Conservation (phyloP, 495 filamentous ascomycete genomes). For the Trichoderma parareesei region DNA sequence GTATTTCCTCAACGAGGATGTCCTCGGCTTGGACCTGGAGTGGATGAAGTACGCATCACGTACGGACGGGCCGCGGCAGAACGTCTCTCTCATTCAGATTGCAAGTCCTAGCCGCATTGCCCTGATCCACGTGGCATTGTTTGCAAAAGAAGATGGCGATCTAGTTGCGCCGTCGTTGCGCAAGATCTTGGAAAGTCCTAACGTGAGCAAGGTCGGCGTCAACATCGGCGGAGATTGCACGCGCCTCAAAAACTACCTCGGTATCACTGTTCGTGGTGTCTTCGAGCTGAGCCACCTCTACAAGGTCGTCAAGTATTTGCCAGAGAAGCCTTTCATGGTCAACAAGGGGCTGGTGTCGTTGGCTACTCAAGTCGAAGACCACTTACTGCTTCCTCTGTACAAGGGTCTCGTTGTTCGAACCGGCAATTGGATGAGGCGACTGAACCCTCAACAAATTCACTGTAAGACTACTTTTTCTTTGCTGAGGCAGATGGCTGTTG, state of each 20-base stretch:
- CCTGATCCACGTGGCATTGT: slow-evolving; percentile 70
- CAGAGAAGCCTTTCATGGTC: slow-evolving; percentile 40
- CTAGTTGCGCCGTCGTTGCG: slow-evolving; percentile 57
- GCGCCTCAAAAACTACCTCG: slow-evolving; percentile 57
- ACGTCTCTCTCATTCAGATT: slow-evolving; percentile 72
- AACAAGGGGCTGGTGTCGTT: slow-evolving; percentile 61
- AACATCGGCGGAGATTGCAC: slow-evolving; percentile 64
- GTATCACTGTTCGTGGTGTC: slow-evolving; percentile 52
- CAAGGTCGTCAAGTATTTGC: slow-evolving; percentile 59
- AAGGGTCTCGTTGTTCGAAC: slow-evolving; percentile 62
- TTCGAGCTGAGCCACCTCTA: slow-evolving; percentile 78
- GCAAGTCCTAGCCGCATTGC: slow-evolving; percentile 72
- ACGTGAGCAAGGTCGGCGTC: slow-evolving; percentile 72
- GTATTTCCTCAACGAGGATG: slow-evolving; percentile 58
- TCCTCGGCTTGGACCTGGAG: slow-evolving; percentile 83
- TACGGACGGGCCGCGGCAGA: slow-evolving; percentile 44
- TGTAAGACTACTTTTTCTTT: slow-evolving; percentile 44
- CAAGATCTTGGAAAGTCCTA: slow-evolving; percentile 59
- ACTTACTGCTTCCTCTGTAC: slow-evolving; percentile 65
- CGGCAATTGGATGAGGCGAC: slow-evolving; percentile 59
- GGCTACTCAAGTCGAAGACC: slow-evolving; percentile 57
- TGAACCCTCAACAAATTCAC: slow-evolving; percentile 58
- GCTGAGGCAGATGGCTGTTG: not conserved
- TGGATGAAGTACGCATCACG: slow-evolving; percentile 52
- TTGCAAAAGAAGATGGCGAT: slow-evolving; percentile 43